Base-by-base conservation (phyloP, 1,284 basidiomycete genomes). In the Coriolopsis trogii region DNA sequence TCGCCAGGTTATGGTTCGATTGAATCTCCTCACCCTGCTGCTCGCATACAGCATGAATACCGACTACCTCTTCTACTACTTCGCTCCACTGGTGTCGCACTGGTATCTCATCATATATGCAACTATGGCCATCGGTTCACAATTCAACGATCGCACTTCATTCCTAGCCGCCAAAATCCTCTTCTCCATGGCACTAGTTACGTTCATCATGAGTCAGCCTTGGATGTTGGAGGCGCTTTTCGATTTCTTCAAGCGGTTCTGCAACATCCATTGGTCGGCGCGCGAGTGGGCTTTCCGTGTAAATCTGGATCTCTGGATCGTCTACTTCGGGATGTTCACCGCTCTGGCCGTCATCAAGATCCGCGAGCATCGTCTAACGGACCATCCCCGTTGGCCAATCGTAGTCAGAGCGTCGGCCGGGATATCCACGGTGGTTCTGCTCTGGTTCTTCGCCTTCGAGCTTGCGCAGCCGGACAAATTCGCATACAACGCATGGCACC, bases 11-110 rank as follows among this genome's bases (percentile, higher is more conserved):
- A 71, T 95, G 60, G 78, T 94, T 49, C 84, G 93, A 7, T 73
- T 95, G 51, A 95, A 95, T 70, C 70, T 95, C 36, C 77, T 94
- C 40, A 93, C 93, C 1, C 72, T 95, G 42, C 73, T 87, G 13
- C 77, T 95, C 36, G 87, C 89, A 6, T 95, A 94, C 72, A 82
- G 84, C 44, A 94, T 95, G 92, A 85, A 94, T 73, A 93, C 91
- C 53, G 80, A 93, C 71, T 96, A 95, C 69, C 81, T 92, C 56
- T 91, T 84, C 48, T 93, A 94, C 70, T 93, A 94, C 70, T 93
- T 94, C 66, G 81, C 91, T 3, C 90, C 90, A 7, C 75, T 93
- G 59, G 89, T 92, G 21, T 87, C 88, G 16, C 78, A 81, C 76
- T 91, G 90, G 90, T 95, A 89, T 71, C 71, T 93, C 51, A 81